Evolutionary conservation across 495 filamentous ascomycete genomes (phyloP), one percentile per base, ranked within the genome.

Genomic region (Eremomyces bilateralis): DNA sequence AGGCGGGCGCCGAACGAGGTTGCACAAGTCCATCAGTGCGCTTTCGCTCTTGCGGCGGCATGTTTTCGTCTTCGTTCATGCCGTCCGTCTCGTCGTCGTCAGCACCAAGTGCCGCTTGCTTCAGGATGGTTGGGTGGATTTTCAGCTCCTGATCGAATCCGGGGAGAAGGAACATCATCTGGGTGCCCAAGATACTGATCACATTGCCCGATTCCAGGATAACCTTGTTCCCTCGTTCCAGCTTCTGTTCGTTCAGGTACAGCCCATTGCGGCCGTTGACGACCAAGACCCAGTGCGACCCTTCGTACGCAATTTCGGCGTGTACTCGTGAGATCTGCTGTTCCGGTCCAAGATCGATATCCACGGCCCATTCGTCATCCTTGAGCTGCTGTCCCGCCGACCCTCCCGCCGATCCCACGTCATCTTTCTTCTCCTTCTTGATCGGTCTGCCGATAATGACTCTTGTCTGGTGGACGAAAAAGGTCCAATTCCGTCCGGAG

Each of bases 141-240:
- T 4, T 35, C 4, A 15, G 10, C 15, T 33, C 11, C 6, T 6
- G 15, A 4, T 20, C 12, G 10, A 8, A 6, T 29, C 55, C 54
- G n/a, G 88, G 81, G 17, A 84, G 65, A 13, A 93, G 76, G 57
- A 95, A 97, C 69, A 95, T 82, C 88, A 97, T 97, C 58, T 95
- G 82, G 4, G 80, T 72, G 30, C 81, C 81, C 39, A 73, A 76
- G 52, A 94, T 75, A 45, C 90, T 80, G 36, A 97, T 73, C 33
- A 95, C 76, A 48, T 80, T 70, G 21, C 88, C 88, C 49, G 80
- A 85, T 15, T 67, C 64, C 21, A 97, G 63, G 15, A 67, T 53
- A 18, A 65, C 64, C 18, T 67, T 63, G 25, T 71, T 58, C 20
- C 71, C 73, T 33, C 67, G 63, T 46, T 73, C 76, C 25, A 88